Conservation (phyloP, 371 early-diverging fungal genomes). For the Mortierella sp. region DNA sequence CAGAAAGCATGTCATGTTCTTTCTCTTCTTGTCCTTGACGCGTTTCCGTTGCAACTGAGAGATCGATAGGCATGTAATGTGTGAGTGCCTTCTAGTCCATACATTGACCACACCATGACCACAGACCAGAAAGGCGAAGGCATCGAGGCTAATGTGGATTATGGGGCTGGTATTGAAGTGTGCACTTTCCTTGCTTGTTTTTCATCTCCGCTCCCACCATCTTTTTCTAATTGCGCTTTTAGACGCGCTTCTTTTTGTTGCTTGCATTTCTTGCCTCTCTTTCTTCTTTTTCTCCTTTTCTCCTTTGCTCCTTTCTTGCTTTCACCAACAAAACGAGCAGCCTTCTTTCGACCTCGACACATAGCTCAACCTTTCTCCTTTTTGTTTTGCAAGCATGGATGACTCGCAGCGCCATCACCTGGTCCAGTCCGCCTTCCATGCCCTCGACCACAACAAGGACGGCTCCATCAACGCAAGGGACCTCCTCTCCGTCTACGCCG, state of each 20-base stretch:
- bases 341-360: conserved; percentile 6
- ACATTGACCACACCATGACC: background rate
- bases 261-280: background rate
- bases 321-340: background rate
- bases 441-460: conserved; percentile 72
- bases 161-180: background rate
- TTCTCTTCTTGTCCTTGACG: background rate
- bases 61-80: too few relatives aligned
- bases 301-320: background rate
- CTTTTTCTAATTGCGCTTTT: background rate
- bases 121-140: background rate
- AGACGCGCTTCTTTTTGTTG: background rate
- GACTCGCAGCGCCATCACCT: conserved; percentile 51
- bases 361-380: background rate
- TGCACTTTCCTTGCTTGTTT: background rate
- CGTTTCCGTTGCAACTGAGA: background rate
- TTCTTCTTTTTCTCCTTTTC: background rate
- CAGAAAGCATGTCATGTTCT: background rate
- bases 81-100: too few relatives aligned
- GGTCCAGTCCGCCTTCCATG: conserved; percentile 67
- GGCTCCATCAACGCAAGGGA: conserved; percentile 71
- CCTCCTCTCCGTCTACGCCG: conserved; percentile 62
- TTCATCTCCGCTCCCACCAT: conserved; percentile 4
- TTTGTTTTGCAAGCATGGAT: conserved; percentile 26
- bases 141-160: background rate